Conservation (phyloP, 179 eudicot genomes). For the Beta corolliflora region DNA sequence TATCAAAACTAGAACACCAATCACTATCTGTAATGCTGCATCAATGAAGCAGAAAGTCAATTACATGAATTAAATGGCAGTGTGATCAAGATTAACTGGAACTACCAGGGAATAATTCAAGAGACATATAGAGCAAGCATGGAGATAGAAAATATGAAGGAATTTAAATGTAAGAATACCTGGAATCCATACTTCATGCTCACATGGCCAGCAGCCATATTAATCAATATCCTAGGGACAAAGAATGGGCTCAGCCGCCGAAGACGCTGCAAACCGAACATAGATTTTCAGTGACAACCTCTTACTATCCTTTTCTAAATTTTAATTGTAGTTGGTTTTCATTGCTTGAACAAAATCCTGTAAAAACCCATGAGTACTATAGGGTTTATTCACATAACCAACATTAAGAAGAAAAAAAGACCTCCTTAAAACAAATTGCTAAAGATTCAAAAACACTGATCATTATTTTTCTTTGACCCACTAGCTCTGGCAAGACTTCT, state of each 20-base stretch:
- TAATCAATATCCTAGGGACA: constrained; percentile 89
- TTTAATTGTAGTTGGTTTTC: too few species aligned
- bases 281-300: neutral
- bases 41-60: neutral
- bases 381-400: neutral
- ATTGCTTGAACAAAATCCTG: neutral
- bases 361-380: neutral
- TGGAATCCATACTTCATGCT: constrained; percentile 98
- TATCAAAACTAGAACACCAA: neutral
- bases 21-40: neutral
- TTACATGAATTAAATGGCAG: neutral
- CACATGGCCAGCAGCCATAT: constrained; percentile 98
- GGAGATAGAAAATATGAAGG: neutral
- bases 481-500: neutral
- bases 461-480: neutral
- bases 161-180: constrained; percentile 39
- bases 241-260: constrained; percentile 96
- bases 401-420: neutral
- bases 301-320: neutral
- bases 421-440: neutral
- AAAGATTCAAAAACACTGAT: neutral
- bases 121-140: neutral
- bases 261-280: constrained; percentile 54
- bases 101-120: neutral
- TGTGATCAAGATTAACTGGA: neutral